A percentile compares a stretch with the other conserved stretches of the same genome.
These are phyloP conservation scores for Brassica incana DNA, from an alignment of 345 rosid species.

Conservation along the genomic window DNA sequence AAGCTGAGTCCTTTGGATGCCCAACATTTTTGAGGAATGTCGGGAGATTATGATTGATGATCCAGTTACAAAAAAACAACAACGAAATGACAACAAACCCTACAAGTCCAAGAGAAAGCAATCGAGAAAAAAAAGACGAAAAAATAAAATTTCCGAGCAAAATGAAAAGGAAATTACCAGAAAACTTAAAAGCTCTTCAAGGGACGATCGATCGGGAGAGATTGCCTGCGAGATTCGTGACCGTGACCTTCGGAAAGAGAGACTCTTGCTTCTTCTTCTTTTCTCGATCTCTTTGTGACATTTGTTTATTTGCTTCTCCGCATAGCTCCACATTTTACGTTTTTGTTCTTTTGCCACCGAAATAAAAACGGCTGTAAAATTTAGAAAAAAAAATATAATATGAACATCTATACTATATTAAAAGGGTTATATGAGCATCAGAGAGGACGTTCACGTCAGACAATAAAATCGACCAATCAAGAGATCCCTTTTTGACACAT, in stretches of 20 bases:
- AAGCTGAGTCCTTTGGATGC: constrained; percentile 6
- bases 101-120: background rate
- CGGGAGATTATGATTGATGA: constrained; percentile 18
- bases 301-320: constrained; percentile 1
- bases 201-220: constrained; percentile 1
- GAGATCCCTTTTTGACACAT: too few relatives aligned
- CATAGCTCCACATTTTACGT: background rate
- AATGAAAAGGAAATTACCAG: background rate
- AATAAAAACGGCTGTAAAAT: background rate
- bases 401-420: background rate
- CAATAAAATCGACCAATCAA: too few relatives aligned
- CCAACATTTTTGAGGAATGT: background rate
- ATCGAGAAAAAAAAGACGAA: constrained; percentile 1
- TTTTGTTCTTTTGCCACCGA: background rate
- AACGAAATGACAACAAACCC: background rate
- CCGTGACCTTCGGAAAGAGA: constrained; percentile 24
- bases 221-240: constrained; percentile 32
- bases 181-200: background rate
- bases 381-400: background rate
- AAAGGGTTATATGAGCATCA: too few relatives aligned
- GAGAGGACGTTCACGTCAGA: too few relatives aligned
- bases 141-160: background rate
- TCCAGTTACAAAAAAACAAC: background rate
- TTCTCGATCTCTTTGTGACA: background rate
- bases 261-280: constrained; percentile 29